A percentile compares a stretch with the other conserved stretches of the same genome.
Conservation (phyloP, 2,329 filamentous ascomycete species). For the Diaporthe aspalathi region DNA sequence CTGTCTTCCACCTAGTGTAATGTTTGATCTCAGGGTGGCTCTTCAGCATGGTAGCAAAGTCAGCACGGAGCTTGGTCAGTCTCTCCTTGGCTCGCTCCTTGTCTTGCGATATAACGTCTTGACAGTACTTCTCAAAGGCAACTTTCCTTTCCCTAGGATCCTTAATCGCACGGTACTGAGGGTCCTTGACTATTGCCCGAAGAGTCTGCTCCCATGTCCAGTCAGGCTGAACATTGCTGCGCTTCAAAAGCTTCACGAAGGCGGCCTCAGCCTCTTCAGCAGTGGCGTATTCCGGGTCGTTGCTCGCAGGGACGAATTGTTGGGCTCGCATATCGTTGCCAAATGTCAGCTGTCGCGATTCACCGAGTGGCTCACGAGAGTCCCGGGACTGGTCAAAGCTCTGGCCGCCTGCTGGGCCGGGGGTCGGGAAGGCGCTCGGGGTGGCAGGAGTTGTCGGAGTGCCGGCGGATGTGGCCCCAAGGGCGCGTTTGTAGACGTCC, state of each 20-base stretch:
- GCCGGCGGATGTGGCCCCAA: constrained; percentile 64
- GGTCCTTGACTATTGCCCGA: constrained; percentile 86
- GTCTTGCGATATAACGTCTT: constrained; percentile 90
- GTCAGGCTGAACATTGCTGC: constrained; percentile 86
- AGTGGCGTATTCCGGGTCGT: constrained; percentile 82
- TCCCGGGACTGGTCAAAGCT: constrained; percentile 45
- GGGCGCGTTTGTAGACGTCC: constrained; percentile 79
- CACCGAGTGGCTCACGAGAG: constrained; percentile 55
- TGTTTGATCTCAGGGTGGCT: constrained; percentile 97
- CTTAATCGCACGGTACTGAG: constrained; percentile 92
- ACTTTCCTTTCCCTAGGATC: constrained; percentile 90
- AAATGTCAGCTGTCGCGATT: constrained; percentile 69
- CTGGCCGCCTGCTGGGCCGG: constrained; percentile 51
- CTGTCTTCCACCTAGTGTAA: constrained; percentile 97
- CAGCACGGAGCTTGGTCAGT: constrained; percentile 87
- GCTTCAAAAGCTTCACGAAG: constrained; percentile 89
- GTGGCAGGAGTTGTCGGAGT: constrained; percentile 57
- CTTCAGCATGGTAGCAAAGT: constrained; percentile 96
- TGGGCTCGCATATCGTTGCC: constrained; percentile 67
- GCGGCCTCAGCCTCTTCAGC: constrained; percentile 92
- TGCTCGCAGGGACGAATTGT: constrained; percentile 70
- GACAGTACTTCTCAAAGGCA: constrained; percentile 94
- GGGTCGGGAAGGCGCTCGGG: constrained; percentile 56
- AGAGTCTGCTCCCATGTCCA: constrained; percentile 95
- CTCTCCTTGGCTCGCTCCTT: constrained; percentile 95